Base-by-base conservation (phyloP, 306 rosid genomes). In the Citrullus colocynthis region DNA sequence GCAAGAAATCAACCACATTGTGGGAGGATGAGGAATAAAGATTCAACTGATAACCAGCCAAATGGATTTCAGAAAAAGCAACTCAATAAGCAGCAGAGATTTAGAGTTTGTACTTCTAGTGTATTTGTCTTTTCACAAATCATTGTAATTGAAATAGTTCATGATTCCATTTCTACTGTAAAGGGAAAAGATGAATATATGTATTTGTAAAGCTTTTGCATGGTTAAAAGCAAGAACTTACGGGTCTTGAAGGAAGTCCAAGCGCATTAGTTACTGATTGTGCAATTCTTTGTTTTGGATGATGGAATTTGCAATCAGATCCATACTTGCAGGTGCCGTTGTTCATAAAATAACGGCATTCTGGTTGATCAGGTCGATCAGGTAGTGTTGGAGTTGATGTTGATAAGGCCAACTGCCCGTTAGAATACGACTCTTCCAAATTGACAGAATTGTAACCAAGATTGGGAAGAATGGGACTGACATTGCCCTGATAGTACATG, bases 241-340 rank as follows among this genome's bases (percentile, higher is more conserved):
- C 98, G 51, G 97, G 97, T 88, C 98, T 86, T 49, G 89, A 78
- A 51, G 98, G 98, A 83, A 93, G 91, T 82, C 97, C 93, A 21
- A 90, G 87, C 65, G 81, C 86, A 78, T 85, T 88, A 36, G 84
- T 21, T 42, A 80, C 85, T 13, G 96, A 83, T 77, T 85, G 91
- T 58, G 84, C 79, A 21, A 86, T 79, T 83, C 96, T 86, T 80
- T 91, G 97, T 78, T 85, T 93, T 8, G 97, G 98, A 81, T 93
- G 98, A 84, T 93, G 88, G 72, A 85, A 93, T 81, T 90, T 93
- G 90, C 98, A 93, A 66, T 90, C 93, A 76, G 87, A 79, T 82
- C 98, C 98, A 82, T 90, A 91, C 78, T 91, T 93, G 91, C 98
- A 93, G 16, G 89, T 90, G 36, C 97, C 98, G 13, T 89, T 93